These are phyloP conservation scores for Beauveria pseudobassiana DNA, from an alignment of 2,329 filamentous ascomycete genomes.

Conservation along the genomic window DNA sequence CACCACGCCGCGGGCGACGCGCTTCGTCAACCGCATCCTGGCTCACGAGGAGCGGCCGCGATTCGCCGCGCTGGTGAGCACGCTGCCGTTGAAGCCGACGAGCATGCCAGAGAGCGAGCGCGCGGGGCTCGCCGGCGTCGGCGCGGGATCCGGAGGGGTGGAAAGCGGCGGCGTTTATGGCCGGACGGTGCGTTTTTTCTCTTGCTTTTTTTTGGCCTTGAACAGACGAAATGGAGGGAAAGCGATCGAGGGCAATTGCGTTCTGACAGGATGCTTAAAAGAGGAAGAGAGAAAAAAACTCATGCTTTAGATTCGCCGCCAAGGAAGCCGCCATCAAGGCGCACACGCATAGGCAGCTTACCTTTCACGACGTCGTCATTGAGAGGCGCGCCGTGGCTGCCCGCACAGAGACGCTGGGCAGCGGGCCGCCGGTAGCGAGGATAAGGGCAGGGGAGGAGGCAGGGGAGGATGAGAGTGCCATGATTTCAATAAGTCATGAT, in stretches of 20 bases:
- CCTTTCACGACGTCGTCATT: constrained; percentile 54
- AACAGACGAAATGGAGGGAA: no score
- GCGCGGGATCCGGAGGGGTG: constrained; percentile 22
- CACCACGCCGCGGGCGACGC: constrained; percentile 28
- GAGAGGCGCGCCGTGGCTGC: constrained; percentile 19
- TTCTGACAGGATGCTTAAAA: no score
- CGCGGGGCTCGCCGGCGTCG: constrained; percentile 20
- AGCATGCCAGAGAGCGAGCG: constrained; percentile 12
- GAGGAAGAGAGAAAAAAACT: no score
- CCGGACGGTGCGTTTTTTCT: constrained; percentile 31
- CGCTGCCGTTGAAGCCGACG: background rate
- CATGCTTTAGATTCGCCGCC: constrained; percentile 48
- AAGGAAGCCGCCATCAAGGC: constrained; percentile 74
- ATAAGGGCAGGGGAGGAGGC: constrained; percentile 24
- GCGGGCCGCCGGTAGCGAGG: constrained; percentile 38
- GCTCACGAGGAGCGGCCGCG: constrained; percentile 30
- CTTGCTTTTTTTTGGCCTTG: background rate
- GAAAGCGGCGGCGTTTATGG: constrained; percentile 34
- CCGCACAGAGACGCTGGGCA: constrained; percentile 22
- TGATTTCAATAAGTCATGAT: constrained; percentile 82
- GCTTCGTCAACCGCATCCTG: constrained; percentile 43
- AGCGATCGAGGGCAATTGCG: no score
- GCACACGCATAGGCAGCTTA: constrained; percentile 49
- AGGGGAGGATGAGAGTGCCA: constrained; percentile 46
- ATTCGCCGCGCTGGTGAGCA: background rate